Base-by-base conservation (phyloP, 2,329 filamentous ascomycete genomes). In the Cercospora brassicicola region DNA sequence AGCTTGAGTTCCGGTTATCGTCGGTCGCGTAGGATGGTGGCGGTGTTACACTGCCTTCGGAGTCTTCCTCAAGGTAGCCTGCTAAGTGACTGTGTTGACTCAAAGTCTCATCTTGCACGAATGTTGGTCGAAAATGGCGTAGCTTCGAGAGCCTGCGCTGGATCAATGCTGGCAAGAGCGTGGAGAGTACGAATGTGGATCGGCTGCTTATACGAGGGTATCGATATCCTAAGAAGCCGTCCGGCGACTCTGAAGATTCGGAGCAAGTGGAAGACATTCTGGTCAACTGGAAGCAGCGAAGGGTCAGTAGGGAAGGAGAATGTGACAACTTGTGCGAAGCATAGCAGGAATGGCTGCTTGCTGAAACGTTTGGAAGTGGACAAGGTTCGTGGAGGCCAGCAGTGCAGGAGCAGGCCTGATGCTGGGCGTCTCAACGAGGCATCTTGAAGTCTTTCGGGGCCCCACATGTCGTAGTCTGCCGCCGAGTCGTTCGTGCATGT, bases 161-260 rank as follows among this genome's bases (percentile, higher is more conserved):
- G 4, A 89, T 79, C 4, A 85, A 80, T 1, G 81, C 79, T 3
- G 87, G 86, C 7, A 88, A 82, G 66, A 88, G 82, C 5, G 82
- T 81, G 75, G 85, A 86, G 15, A 88, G 79, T 67, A 83, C 83
- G 23, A 84, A 85, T 56, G 82, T 66, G 57, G 61, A 59, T 20
- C 57, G 59, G 48, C 30, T 26, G 60, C 51, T 56, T 23, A 31
- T 28, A 20, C 55, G 65, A 33, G 51, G 30, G 13, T 42, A 56
- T 30, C 63, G 31, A 36, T 59, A 53, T 45, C 51, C 33, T 28
- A 51, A 51, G 36, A 30, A n/a, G 26, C 53, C 20, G 18, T 65
- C 57, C 39, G 31, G 36, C 36, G 55, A 42, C 13, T 48, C 31
- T 31, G 66, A 55, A 18, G 66, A 42, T n/a, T 28, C 33, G 13